Conservation (phyloP, 2,329 filamentous ascomycete genomes). For the Aspergillus fructus region DNA sequence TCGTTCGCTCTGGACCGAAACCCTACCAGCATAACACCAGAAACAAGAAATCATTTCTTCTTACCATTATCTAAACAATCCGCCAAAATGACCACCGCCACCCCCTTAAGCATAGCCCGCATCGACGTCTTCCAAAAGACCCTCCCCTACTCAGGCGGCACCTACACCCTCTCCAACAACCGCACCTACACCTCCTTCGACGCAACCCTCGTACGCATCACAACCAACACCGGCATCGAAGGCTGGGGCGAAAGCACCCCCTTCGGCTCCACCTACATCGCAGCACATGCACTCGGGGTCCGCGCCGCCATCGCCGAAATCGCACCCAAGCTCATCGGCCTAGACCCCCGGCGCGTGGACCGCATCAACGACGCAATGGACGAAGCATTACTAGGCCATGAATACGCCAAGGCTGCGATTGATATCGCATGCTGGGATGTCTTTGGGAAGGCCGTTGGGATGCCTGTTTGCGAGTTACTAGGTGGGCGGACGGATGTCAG, state of each 20-base stretch:
- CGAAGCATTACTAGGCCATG: slow-evolving; percentile 20
- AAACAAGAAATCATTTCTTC: no score
- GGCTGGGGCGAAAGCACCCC: slow-evolving; percentile 30
- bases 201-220: slow-evolving; percentile 28
- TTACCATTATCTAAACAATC: no score
- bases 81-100: not conserved
- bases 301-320: slow-evolving; percentile 26
- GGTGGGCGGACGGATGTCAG: slow-evolving; percentile 20
- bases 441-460: slow-evolving; percentile 23
- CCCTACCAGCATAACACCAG: no score
- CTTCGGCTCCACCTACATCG: slow-evolving; percentile 21
- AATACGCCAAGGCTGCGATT: slow-evolving; percentile 23
- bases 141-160: slow-evolving; percentile 22
- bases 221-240: slow-evolving; percentile 20
- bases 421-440: slow-evolving; percentile 27
- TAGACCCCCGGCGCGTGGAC: slow-evolving; percentile 26
- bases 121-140: slow-evolving; percentile 26
- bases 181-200: slow-evolving; percentile 23
- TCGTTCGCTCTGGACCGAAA: no score
- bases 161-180: slow-evolving; percentile 17
- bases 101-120: not conserved
- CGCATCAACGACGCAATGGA: slow-evolving; percentile 31
- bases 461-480: slow-evolving; percentile 25
- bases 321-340: slow-evolving; percentile 23
- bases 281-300: slow-evolving; percentile 22